Percentiles rank a stretch among this genome's conserved stretches.
phyloP scores from a whole-genome alignment of 2,329 filamentous ascomycete genomes.

The Neonectria magnoliae region DNA sequence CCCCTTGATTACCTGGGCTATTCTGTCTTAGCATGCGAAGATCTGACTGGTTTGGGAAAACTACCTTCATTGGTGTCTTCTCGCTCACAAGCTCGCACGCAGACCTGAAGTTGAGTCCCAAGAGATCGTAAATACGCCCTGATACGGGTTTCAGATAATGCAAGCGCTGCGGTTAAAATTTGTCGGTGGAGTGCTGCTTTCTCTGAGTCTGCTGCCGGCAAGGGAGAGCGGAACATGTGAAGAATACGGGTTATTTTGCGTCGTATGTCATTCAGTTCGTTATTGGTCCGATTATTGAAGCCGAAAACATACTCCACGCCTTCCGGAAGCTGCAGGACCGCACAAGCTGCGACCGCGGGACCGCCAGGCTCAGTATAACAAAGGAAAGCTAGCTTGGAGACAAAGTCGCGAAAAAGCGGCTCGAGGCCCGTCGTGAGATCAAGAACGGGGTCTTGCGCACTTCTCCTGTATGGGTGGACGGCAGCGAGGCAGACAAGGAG shows the following conservation, averaged over 20 bases:
- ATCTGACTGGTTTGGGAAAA: neutral
- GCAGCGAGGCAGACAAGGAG: constrained; percentile 6
- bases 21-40: neutral
- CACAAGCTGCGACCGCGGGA: constrained; percentile 7
- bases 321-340: constrained; percentile 1
- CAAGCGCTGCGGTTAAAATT: neutral
- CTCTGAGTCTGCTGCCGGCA: neutral
- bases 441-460: neutral
- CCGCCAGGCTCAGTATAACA: constrained; percentile 8
- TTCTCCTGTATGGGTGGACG: constrained; percentile 2
- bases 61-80: constrained; percentile 5
- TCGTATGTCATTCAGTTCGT: neutral
- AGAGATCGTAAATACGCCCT: constrained; percentile 1
- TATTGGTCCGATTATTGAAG: neutral
- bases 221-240: neutral
- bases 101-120: neutral
- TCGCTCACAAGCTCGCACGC: neutral
- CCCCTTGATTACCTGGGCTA: neutral
- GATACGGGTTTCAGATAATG: neutral
- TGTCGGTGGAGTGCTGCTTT: neutral
- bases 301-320: constrained; percentile 13
- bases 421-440: neutral
- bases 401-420: constrained; percentile 6
- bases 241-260: neutral
- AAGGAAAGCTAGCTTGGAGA: constrained; percentile 14